Evolutionary conservation across 805 yeast genomes (phyloP).

Genomic region (Cyberlindnera americana): DNA sequence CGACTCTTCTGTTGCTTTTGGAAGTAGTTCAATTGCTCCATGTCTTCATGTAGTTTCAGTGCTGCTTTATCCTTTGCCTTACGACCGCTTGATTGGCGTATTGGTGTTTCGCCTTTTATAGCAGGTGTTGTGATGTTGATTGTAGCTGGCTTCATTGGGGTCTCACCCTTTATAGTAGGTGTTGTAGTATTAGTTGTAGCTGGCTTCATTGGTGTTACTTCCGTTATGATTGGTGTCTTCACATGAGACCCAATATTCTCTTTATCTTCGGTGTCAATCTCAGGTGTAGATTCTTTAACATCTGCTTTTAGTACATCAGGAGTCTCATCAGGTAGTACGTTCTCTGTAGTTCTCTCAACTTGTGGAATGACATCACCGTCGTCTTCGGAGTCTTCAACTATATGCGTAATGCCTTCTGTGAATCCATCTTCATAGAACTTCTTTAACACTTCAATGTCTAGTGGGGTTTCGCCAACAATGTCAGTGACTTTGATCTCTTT

Average conservation of each 20-base stretch:
- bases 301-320: too few species aligned
- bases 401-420: slow-evolving; percentile 17
- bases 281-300: not conserved
- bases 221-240: not conserved
- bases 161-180: not conserved
- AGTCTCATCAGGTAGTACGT: too few species aligned
- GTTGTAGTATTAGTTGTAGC: not conserved
- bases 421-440: slow-evolving; percentile 34
- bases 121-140: not conserved
- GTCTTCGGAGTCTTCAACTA: slow-evolving; percentile 26
- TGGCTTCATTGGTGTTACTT: slow-evolving; percentile 8
- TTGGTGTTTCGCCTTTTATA: slow-evolving; percentile 3
- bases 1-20: slow-evolving; percentile 45
- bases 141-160: slow-evolving; percentile 9
- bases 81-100: slow-evolving; percentile 33
- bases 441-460: slow-evolving; percentile 39
- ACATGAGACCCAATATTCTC: slow-evolving; percentile 5
- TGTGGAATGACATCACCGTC: slow-evolving; percentile 10
- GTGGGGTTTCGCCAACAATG: slow-evolving; percentile 50
- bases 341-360: too few species aligned
- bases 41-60: slow-evolving; percentile 59
- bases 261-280: slow-evolving; percentile 4
- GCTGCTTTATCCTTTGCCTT: slow-evolving; percentile 69
- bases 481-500: slow-evolving; percentile 31
- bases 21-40: slow-evolving; percentile 63